Evolutionary conservation across 805 yeast genomes (phyloP).

Genomic region (Yarrowia sp.): DNA sequence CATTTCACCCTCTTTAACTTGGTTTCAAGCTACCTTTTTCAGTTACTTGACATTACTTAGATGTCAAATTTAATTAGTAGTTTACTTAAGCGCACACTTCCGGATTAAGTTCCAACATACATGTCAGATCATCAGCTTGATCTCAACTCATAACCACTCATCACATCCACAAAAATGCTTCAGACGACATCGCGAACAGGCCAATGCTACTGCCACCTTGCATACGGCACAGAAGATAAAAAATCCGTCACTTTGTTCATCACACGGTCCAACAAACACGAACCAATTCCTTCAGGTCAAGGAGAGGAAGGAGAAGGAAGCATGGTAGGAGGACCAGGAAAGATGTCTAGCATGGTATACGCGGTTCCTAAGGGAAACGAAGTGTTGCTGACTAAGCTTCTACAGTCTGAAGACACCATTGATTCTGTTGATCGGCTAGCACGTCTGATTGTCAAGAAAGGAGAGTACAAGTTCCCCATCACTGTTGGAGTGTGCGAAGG

Average conservation of each 20-base stretch:
- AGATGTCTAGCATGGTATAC: conserved; percentile 7
- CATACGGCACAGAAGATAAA: conserved; percentile 24
- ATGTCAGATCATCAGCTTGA: too few species aligned
- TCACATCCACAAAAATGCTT: conserved; percentile 5
- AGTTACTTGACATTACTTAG: too few species aligned
- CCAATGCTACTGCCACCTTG: conserved; percentile 31
- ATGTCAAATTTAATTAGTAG: too few species aligned
- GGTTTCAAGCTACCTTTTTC: too few species aligned
- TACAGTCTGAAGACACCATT: conserved; percentile 23
- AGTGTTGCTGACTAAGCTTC: conserved; percentile 24
- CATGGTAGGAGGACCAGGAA: conserved; percentile 22
- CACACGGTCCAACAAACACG: conserved; percentile 36
- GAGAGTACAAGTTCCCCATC: conserved; percentile 11
- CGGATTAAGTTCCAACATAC: too few species aligned
- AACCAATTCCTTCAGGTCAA: conserved; percentile 20
- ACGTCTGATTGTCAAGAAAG: conserved; percentile 7
- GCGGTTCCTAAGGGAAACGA: conserved; percentile 7
- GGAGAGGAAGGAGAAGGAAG: neutral
- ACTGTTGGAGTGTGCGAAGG: conserved; percentile 35
- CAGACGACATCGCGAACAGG: conserved; percentile 22
- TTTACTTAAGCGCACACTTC: too few species aligned
- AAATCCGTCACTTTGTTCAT: conserved; percentile 31
- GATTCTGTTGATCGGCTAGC: conserved; percentile 22
- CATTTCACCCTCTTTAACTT: too few species aligned
- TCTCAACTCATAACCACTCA: too few species aligned